phyloP scores from a whole-genome alignment of 148 eudicot genomes.

The Agrostemma githago region DNA sequence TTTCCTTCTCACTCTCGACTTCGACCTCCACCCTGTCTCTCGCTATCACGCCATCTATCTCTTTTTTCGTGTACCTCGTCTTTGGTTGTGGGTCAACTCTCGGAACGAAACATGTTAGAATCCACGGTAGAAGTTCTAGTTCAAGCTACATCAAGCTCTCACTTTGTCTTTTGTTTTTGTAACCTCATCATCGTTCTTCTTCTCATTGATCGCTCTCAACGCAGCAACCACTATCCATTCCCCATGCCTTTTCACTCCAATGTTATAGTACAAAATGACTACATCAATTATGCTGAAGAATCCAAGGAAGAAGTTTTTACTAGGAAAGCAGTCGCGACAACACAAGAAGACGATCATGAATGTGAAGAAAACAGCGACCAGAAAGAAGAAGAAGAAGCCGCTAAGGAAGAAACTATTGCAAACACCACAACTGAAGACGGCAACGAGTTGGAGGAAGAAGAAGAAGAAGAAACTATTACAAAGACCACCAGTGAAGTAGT shows the following conservation, averaged over 20 bases:
- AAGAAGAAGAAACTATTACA: neutral
- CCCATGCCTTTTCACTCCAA: neutral
- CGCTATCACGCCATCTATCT: neutral
- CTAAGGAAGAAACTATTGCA: neutral
- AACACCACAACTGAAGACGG: neutral
- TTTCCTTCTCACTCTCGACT: neutral
- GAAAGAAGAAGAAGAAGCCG: neutral
- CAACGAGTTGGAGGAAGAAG: neutral
- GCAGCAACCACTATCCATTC: neutral
- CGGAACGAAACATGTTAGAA: constrained; percentile 30
- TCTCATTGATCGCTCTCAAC: constrained; percentile 32
- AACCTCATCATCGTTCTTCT: constrained; percentile 55
- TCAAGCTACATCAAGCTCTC: constrained; percentile 47
- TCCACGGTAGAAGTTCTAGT: constrained; percentile 41
- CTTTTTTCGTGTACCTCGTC: too few species aligned
- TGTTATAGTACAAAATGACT: neutral
- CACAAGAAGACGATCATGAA: neutral
- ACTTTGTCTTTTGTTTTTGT: constrained; percentile 53
- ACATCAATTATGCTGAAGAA: neutral
- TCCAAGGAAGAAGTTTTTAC: neutral
- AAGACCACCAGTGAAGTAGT: too few species aligned
- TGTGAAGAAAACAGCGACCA: neutral
- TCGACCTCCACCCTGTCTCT: neutral
- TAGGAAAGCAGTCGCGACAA: neutral
- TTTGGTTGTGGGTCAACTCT: neutral